These are phyloP conservation scores for Lentinula edodes DNA, from an alignment of 768 basidiomycete species.

Conservation along the genomic window DNA sequence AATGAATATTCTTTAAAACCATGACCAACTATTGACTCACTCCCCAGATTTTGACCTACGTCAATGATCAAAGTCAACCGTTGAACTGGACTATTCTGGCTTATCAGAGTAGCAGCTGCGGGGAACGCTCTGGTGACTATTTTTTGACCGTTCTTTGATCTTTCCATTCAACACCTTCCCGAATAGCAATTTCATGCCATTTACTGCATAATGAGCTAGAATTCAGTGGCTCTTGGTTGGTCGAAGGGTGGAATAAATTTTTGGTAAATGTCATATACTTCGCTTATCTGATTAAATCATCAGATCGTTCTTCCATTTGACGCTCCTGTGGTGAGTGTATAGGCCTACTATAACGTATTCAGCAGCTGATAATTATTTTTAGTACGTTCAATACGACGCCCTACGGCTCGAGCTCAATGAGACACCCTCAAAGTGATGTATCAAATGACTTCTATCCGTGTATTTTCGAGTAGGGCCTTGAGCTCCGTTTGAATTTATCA, in stretches of 20 bases:
- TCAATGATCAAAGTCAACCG: neutral
- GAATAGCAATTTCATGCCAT: conserved; percentile 19
- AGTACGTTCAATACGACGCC: conserved; percentile 4
- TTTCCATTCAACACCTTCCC: neutral
- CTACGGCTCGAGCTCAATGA: neutral
- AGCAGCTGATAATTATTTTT: neutral
- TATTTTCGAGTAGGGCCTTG: neutral
- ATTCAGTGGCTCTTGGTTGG: conserved; percentile 17
- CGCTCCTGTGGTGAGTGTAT: conserved; percentile 5
- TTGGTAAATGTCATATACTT: conserved; percentile 9
- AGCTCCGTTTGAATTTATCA: neutral
- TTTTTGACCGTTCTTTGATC: neutral
- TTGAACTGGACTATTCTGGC: conserved; percentile 7
- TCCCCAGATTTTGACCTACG: neutral
- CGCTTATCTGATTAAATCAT: neutral
- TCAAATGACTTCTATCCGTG: neutral
- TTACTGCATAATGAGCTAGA: conserved; percentile 14
- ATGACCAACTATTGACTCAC: neutral
- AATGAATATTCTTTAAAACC: neutral
- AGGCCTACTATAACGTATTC: neutral
- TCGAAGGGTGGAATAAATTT: conserved; percentile 16
- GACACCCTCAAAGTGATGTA: neutral
- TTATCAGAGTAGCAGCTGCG: conserved; percentile 21
- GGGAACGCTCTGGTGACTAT: conserved; percentile 16
- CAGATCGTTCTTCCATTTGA: conserved; percentile 12